These are phyloP conservation scores for Spinacia oleracea DNA, from an alignment of 179 eudicot genomes.

Conservation along the genomic window DNA sequence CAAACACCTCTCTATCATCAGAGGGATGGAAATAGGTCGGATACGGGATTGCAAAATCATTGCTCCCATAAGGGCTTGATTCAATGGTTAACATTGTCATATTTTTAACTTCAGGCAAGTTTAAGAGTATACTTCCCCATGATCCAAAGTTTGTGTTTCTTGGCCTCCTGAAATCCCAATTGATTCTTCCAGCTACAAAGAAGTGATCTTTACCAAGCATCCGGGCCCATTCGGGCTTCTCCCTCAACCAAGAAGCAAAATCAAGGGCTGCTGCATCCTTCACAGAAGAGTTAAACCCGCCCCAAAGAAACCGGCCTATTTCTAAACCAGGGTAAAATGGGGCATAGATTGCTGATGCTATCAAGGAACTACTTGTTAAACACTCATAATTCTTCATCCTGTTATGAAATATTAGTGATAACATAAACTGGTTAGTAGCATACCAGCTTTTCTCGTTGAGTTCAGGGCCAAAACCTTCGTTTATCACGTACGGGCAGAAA, in stretches of 20 bases:
- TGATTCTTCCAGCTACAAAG: conserved; percentile 34
- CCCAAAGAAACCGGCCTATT: conserved; percentile 25
- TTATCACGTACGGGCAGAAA: conserved; percentile 33
- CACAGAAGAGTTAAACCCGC: conserved; percentile 3
- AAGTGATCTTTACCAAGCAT: conserved; percentile 35
- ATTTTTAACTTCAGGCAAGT: conserved; percentile 26
- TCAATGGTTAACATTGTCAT: conserved; percentile 31
- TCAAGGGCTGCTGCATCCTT: conserved; percentile 21
- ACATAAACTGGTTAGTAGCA: conserved; percentile 27
- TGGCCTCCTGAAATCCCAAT: conserved; percentile 33
- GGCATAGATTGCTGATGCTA: conserved; percentile 25
- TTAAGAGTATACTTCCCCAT: conserved; percentile 31
- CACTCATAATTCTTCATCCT: conserved; percentile 29
- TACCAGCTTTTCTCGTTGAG: conserved; percentile 28
- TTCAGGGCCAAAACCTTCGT: conserved; percentile 30
- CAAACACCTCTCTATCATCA: conserved; percentile 17
- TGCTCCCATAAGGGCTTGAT: conserved; percentile 22
- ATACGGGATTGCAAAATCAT: conserved; percentile 32
- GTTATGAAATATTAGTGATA: conserved; percentile 22
- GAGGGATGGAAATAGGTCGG: conserved; percentile 38
- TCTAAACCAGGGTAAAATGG: conserved; percentile 29
- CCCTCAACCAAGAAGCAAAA: conserved; percentile 27
- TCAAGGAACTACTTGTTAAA: conserved; percentile 9
- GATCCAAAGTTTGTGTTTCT: background rate
- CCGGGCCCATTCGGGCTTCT: conserved; percentile 31